Conservation (phyloP, 805 yeast species). For the Pichia nanzhaoensis region DNA sequence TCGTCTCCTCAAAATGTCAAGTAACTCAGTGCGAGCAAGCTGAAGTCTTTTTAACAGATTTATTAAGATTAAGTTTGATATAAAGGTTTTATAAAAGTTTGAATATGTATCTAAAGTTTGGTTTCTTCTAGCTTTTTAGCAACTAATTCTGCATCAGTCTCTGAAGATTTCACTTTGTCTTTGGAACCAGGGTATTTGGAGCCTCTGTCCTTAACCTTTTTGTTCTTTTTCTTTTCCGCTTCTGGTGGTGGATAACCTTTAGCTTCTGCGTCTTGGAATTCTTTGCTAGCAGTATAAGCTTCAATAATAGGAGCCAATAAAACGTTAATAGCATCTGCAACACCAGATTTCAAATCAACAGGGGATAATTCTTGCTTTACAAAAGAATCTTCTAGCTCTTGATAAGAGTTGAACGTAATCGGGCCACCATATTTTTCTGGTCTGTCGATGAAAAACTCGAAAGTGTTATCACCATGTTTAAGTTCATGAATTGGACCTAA, state of each 20-base stretch:
- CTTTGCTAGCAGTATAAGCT: constrained; percentile 53
- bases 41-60: no score
- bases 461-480: constrained; percentile 49
- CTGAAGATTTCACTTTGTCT: constrained; percentile 19
- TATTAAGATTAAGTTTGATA: no score
- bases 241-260: constrained; percentile 82
- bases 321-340: constrained; percentile 73
- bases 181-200: constrained; percentile 75
- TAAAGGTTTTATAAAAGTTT: no score
- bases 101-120: constrained; percentile 31
- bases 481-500: constrained; percentile 81
- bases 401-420: constrained; percentile 61
- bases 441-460: constrained; percentile 71
- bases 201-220: constrained; percentile 83
- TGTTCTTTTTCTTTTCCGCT: constrained; percentile 53
- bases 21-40: no score
- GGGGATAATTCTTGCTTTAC: constrained; percentile 75
- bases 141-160: constrained; percentile 28
- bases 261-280: constrained; percentile 65
- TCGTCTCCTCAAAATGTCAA: no score
- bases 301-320: constrained; percentile 80
- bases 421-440: constrained; percentile 98
- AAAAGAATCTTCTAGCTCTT: constrained; percentile 64
- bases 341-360: constrained; percentile 90
- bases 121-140: constrained; percentile 36